Evolutionary conservation across 495 filamentous ascomycete genomes (phyloP).

Genomic region (Massariosphaeria phaeospora): DNA sequence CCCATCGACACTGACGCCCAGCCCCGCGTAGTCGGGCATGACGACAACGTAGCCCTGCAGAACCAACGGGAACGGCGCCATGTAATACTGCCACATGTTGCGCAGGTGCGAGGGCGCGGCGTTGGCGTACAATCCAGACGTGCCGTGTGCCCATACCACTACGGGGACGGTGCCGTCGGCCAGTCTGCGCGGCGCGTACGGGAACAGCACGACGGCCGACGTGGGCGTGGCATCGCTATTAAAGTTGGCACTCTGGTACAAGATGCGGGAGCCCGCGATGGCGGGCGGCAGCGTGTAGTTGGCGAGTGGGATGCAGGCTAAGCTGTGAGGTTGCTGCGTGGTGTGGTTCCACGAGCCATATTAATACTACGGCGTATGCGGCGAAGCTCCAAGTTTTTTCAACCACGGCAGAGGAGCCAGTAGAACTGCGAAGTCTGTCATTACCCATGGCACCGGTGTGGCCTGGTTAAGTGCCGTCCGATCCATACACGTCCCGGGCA

Average conservation of each 20-base stretch:
- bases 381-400: no score
- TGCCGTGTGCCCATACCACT: conserved; percentile 54
- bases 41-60: conserved; percentile 52
- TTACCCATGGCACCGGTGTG: no score
- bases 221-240: conserved; percentile 48
- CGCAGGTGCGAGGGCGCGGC: conserved; percentile 47
- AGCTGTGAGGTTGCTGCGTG: no score
- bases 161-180: conserved; percentile 32
- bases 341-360: no score
- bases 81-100: conserved; percentile 45
- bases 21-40: conserved; percentile 54
- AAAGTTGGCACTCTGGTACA: conserved; percentile 46
- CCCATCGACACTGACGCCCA: conserved; percentile 44
- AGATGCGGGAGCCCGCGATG: conserved; percentile 23
- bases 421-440: no score
- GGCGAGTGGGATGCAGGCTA: no score
- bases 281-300: background rate
- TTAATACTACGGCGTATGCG: no score
- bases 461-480: no score
- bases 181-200: conserved; percentile 38
- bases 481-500: no score
- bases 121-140: conserved; percentile 45
- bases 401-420: no score
- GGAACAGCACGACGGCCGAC: conserved; percentile 53
- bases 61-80: conserved; percentile 46